A percentile compares a stretch with the other conserved stretches of the same genome.
These are phyloP conservation scores for Boletus tomentosulus DNA, from an alignment of 768 basidiomycete genomes.

Conservation along the genomic window DNA sequence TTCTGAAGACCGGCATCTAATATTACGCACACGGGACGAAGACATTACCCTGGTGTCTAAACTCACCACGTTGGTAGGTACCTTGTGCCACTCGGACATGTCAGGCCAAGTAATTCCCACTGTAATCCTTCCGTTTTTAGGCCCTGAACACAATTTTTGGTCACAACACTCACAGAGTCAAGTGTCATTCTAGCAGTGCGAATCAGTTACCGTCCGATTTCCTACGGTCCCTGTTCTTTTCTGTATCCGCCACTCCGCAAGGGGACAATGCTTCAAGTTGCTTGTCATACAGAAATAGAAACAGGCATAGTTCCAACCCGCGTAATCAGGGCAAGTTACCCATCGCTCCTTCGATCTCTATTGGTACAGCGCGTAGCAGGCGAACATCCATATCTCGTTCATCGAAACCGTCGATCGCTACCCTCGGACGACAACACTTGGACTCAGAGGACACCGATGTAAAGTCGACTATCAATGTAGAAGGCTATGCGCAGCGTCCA, in stretches of 20 bases:
- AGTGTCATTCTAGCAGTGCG: slow-evolving; percentile 33
- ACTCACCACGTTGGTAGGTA: slow-evolving; percentile 51
- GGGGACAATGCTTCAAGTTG: slow-evolving; percentile 10
- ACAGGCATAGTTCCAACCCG: slow-evolving; percentile 19
- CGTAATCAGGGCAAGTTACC: slow-evolving; percentile 19
- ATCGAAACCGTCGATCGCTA: slow-evolving; percentile 12
- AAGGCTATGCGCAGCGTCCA: slow-evolving; percentile 1
- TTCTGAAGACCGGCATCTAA: slow-evolving; percentile 57
- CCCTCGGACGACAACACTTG: slow-evolving; percentile 13
- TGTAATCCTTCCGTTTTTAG: slow-evolving; percentile 33
- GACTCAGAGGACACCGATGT: slow-evolving; percentile 11
- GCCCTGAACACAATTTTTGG: slow-evolving; percentile 59
- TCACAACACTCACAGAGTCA: slow-evolving; percentile 52
- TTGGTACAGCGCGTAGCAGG: slow-evolving; percentile 25
- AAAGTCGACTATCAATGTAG: neutral
- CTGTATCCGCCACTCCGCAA: slow-evolving; percentile 18
- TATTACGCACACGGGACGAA: slow-evolving; percentile 62
- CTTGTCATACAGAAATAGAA: slow-evolving; percentile 14
- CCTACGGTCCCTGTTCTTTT: slow-evolving; percentile 38
- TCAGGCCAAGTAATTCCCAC: slow-evolving; percentile 3
- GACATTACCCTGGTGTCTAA: slow-evolving; percentile 58
- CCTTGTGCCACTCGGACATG: neutral
- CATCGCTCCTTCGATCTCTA: slow-evolving; percentile 10
- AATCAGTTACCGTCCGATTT: slow-evolving; percentile 25
- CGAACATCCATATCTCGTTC: slow-evolving; percentile 24